Percentiles rank a stretch among this genome's conserved stretches.
These are phyloP conservation scores for Boletus rubescentipes DNA, from an alignment of 768 basidiomycete genomes.

Conservation along the genomic window DNA sequence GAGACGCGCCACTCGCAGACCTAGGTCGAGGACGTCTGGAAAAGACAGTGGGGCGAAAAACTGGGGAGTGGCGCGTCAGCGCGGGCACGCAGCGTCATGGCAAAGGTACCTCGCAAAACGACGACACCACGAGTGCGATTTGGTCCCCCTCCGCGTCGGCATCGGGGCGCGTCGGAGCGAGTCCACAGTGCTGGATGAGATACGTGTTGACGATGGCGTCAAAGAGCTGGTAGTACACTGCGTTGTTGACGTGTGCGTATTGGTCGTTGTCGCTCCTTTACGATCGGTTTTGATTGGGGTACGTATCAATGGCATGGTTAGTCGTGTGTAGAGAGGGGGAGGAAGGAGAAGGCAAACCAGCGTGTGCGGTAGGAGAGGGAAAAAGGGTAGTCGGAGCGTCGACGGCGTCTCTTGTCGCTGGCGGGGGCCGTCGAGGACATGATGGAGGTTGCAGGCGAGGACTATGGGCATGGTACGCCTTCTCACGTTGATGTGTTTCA, in stretches of 20 bases:
- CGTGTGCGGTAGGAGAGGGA: slow-evolving; percentile 65
- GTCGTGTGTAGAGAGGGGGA: neutral
- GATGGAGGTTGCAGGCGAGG: too few relatives aligned
- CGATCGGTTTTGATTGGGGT: too few relatives aligned
- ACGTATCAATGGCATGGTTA: too few relatives aligned
- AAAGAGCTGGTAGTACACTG: slow-evolving; percentile 78
- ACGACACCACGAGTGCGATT: slow-evolving; percentile 80
- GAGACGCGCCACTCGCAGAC: slow-evolving; percentile 63
- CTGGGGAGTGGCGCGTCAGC: slow-evolving; percentile 30
- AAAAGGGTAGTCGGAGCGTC: slow-evolving; percentile 55
- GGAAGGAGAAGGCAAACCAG: slow-evolving; percentile 44
- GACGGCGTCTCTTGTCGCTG: slow-evolving; percentile 37
- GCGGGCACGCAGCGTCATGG: too few relatives aligned
- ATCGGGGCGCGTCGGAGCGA: slow-evolving; percentile 46
- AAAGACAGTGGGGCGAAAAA: slow-evolving; percentile 76
- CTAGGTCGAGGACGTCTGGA: slow-evolving; percentile 68
- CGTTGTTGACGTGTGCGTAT: slow-evolving; percentile 80
- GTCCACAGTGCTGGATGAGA: slow-evolving; percentile 62
- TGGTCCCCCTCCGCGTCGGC: slow-evolving; percentile 21
- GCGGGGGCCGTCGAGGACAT: neutral
- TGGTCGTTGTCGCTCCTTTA: slow-evolving; percentile 88
- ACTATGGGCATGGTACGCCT: too few relatives aligned
- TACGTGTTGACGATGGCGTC: slow-evolving; percentile 83
- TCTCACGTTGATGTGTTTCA: too few relatives aligned
- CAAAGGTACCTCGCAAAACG: slow-evolving; percentile 51